Conservation (phyloP, 352 stramenopile species). For the Globisporangium spiculum region DNA sequence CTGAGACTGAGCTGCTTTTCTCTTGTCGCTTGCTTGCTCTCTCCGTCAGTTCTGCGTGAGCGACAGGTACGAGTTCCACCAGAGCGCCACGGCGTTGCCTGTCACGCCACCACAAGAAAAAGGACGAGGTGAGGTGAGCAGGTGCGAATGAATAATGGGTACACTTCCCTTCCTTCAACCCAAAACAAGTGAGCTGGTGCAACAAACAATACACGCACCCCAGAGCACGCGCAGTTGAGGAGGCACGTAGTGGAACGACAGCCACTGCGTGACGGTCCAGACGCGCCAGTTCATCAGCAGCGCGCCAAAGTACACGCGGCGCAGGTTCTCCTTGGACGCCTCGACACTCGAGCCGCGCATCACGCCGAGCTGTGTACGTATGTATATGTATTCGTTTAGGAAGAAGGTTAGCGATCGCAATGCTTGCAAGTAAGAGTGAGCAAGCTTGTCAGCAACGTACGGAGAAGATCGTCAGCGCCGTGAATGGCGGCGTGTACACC, state of each 20-base stretch:
- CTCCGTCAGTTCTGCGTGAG: conserved; percentile 41
- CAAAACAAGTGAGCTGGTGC: background rate
- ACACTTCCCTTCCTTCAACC: conserved; percentile 1
- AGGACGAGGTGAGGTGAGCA: background rate
- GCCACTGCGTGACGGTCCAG: conserved; percentile 67
- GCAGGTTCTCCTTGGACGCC: conserved; percentile 41
- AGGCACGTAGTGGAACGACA: conserved; percentile 76
- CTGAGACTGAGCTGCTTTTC: too few species aligned
- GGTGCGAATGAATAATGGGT: conserved; percentile 2
- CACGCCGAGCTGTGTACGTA: conserved; percentile 38
- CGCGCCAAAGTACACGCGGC: conserved; percentile 43
- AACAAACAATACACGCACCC: conserved; percentile 34
- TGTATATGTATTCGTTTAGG: background rate
- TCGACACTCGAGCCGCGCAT: conserved; percentile 51
- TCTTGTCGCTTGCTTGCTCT: background rate
- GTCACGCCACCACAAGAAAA: conserved; percentile 15
- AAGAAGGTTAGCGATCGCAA: background rate
- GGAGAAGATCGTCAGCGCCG: conserved; percentile 68
- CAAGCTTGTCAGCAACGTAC: conserved; percentile 20
- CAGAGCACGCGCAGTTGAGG: conserved; percentile 68
- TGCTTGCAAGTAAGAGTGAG: background rate
- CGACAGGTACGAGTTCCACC: conserved; percentile 81
- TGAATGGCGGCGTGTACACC: conserved; percentile 61
- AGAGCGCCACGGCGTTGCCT: conserved; percentile 71
- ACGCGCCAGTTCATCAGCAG: conserved; percentile 73